A percentile compares a stretch with the other conserved stretches of the same genome.
Conservation (phyloP, 768 basidiomycete genomes). For the Russula brevipes region DNA sequence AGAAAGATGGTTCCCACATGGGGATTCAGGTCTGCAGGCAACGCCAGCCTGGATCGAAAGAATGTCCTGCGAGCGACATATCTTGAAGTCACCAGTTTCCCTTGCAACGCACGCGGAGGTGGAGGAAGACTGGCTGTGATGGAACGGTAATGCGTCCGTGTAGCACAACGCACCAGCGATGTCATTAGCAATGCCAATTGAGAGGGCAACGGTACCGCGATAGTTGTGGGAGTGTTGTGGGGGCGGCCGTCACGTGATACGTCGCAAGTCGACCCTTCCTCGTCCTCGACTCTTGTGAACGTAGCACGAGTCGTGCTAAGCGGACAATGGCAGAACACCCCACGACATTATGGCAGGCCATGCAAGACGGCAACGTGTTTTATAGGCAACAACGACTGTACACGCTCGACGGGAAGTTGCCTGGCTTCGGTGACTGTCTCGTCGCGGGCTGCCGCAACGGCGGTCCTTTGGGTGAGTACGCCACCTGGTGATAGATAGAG, state of each 20-base stretch:
- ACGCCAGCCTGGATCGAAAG: not conserved
- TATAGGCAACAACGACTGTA: constrained; percentile 85
- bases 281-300: too few relatives aligned
- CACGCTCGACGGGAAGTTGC: constrained; percentile 70
- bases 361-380: constrained; percentile 83
- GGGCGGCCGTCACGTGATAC: not conserved
- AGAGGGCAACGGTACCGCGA: too few relatives aligned
- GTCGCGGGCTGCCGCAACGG: constrained; percentile 80
- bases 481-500: not conserved
- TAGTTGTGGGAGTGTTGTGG: not conserved
- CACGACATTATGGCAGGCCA: constrained; percentile 83
- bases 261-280: not conserved
- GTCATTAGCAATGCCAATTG: not conserved
- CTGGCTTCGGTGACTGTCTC: constrained; percentile 72
- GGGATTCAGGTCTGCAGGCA: constrained; percentile 5
- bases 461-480: constrained; percentile 74
- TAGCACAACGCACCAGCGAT: not conserved
- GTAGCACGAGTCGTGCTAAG: not conserved
- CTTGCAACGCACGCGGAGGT: not conserved
- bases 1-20: constrained; percentile 16
- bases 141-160: not conserved
- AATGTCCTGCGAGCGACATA: constrained; percentile 4
- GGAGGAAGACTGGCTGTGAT: not conserved
- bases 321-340: constrained; percentile 56
- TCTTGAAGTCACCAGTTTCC: not conserved